phyloP scores from a whole-genome alignment of 768 basidiomycete species.

The Pisolithus sp. region DNA sequence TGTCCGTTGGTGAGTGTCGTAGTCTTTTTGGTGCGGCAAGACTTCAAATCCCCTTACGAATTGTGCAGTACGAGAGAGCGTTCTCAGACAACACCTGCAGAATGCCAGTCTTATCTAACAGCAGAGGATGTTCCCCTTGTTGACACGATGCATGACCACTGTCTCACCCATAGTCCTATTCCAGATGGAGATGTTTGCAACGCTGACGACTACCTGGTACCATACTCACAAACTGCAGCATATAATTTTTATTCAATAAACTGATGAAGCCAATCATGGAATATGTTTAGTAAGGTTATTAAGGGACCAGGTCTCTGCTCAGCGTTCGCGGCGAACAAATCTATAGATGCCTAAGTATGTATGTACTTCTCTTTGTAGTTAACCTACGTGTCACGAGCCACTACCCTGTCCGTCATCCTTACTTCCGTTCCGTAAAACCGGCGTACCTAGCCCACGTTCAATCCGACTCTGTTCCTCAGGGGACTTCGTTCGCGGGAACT shows the following conservation, averaged over 20 bases:
- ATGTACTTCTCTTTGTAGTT: neutral
- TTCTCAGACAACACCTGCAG: conserved; percentile 63
- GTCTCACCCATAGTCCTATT: neutral
- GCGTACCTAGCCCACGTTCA: conserved; percentile 61
- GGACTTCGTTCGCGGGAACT: conserved; percentile 18
- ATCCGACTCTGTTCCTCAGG: conserved; percentile 46
- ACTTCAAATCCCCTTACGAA: neutral
- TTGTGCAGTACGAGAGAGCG: conserved; percentile 59
- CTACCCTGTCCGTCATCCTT: conserved; percentile 16
- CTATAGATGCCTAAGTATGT: neutral
- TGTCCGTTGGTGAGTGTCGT: conserved; percentile 51
- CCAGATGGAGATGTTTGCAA: no score
- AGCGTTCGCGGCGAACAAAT: neutral
- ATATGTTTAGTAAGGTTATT: neutral
- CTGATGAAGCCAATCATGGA: neutral
- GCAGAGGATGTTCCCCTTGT: neutral
- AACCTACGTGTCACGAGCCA: neutral
- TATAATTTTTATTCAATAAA: no score
- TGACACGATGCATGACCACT: neutral
- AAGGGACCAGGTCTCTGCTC: neutral
- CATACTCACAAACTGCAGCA: no score
- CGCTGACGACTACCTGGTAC: no score
- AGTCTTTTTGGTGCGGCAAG: neutral
- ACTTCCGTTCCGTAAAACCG: conserved; percentile 48
- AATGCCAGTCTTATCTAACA: conserved; percentile 61